A percentile compares a stretch with the other conserved stretches of the same genome.
phyloP scores from a whole-genome alignment of 1,284 basidiomycete genomes.

The Ustilago trichophora region DNA sequence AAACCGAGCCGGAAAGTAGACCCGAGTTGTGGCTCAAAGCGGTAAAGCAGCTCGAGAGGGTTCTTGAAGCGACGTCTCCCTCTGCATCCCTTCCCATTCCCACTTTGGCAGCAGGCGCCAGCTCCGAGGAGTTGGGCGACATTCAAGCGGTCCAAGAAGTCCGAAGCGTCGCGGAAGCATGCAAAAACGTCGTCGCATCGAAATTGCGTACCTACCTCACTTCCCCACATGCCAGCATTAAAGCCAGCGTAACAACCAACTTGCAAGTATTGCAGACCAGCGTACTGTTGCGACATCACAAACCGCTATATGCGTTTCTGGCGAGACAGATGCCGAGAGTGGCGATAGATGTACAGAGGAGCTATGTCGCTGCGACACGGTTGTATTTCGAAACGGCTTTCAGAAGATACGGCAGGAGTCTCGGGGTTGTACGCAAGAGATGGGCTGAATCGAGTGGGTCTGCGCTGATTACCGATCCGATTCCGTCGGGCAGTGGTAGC shows the following conservation, averaged over 20 bases:
- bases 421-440: conserved; percentile 33
- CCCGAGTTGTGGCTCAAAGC: conserved; percentile 76
- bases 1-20: conserved; percentile 74
- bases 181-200: conserved; percentile 81
- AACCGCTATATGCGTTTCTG: conserved; percentile 82
- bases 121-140: background rate
- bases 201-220: conserved; percentile 90
- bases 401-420: conserved; percentile 81
- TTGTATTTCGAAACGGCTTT: conserved; percentile 97
- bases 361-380: conserved; percentile 83
- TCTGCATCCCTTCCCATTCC: conserved; percentile 68
- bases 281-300: conserved; percentile 77
- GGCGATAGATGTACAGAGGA: conserved; percentile 87
- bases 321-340: conserved; percentile 81
- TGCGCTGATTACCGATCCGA: conserved; percentile 10
- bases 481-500: background rate
- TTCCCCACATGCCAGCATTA: conserved; percentile 81
- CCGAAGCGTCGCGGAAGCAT: conserved; percentile 81
- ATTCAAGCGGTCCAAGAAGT: conserved; percentile 79
- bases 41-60: conserved; percentile 80
- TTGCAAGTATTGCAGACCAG: conserved; percentile 91
- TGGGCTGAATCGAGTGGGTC: conserved; percentile 35
- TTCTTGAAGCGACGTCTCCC: conserved; percentile 74
- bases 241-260: conserved; percentile 85
- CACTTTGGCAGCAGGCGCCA: background rate